Base-by-base conservation (phyloP, 2,329 filamentous ascomycete species). In the Paracoccidioides lutzii region DNA sequence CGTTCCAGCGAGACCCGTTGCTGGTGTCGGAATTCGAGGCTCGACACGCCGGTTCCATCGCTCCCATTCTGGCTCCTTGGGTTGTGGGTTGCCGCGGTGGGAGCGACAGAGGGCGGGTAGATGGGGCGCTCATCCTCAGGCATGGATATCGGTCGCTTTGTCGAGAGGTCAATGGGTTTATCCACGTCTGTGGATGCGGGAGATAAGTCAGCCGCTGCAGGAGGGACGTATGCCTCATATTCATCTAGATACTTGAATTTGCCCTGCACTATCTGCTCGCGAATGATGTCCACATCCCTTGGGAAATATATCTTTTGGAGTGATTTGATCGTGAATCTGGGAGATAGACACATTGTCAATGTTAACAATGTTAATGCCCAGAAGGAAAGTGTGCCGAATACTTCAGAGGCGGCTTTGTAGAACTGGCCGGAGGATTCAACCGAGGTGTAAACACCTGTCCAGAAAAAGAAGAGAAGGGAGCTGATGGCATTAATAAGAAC, bases 231-330 rank as follows among this genome's bases (percentile, higher is more conserved):
- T 5, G 76, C 73, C 54, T 78, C 77, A 53, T 75, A 75, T 43
- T 81, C 70, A 55, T 83, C 79, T 52, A 91, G 77, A 64, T 89
- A 81, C 61, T 86, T 82, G 69, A 94, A 97, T 66, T 85, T 84
- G 62, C 93, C 93, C 73, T 84, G 78, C 33, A 81, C 81, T 59
- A 94, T 83, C 74, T 97, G 90, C 71, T 98, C 93, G 50, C 93
- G 88, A 65, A 98, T 84, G 61, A 98, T 95, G 69, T 98, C 93
- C 57, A 96, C 84, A 65, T 98, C 93, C 62, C 86, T 85, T 3
- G 93, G 93, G 70, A 86, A 88, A 73, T 90, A 97, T 55, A 95
- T 87, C 73, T 98, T 98, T 71, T 97, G 93, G 52, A 93, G 73
- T 37, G 84, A 78, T 74, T 98, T 98, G 74, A 87, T 78, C 50